Evolutionary conservation across 176 grass and related monocot species (phyloP).

Genomic region (Leersia perrieri): DNA sequence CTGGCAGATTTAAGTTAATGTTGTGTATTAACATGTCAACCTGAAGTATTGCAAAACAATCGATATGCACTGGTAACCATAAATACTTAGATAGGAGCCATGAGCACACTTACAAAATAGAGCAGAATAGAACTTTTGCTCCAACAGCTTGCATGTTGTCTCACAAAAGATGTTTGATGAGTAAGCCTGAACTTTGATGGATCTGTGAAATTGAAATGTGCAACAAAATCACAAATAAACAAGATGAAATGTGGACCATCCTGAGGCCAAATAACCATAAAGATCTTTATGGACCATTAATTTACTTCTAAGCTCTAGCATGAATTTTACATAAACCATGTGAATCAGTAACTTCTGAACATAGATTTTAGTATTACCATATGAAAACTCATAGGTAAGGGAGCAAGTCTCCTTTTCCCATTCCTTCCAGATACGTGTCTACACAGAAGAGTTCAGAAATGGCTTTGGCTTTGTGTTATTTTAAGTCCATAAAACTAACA

Average conservation of each 20-base stretch:
- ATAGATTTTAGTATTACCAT: constrained; percentile 43
- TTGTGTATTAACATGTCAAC: not conserved
- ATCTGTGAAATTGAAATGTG: constrained; percentile 42
- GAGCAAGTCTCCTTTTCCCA: constrained; percentile 83
- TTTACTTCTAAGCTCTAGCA: constrained; percentile 1
- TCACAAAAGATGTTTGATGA: constrained; percentile 72
- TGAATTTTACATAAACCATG: not conserved
- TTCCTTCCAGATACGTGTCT: constrained; percentile 84
- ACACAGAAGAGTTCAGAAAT: constrained; percentile 25
- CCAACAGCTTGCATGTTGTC: constrained; percentile 54
- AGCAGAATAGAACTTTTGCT: constrained; percentile 50
- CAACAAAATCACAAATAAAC: constrained; percentile 15
- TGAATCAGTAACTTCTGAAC: not conserved
- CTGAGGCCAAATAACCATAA: not conserved
- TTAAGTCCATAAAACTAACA: not conserved
- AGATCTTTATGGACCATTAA: not conserved
- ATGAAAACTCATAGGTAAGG: constrained; percentile 51
- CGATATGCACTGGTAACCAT: not conserved
- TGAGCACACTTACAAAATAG: constrained; percentile 63
- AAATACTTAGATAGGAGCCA: not conserved
- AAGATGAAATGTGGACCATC: not conserved
- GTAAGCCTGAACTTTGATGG: constrained; percentile 77
- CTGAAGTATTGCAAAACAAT: not conserved
- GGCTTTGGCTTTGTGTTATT: not conserved
- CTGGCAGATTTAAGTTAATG: not conserved